Evolutionary conservation across 208 protist genomes (phyloP).

Genomic region (Leptomonas pyrrhocoris): DNA sequence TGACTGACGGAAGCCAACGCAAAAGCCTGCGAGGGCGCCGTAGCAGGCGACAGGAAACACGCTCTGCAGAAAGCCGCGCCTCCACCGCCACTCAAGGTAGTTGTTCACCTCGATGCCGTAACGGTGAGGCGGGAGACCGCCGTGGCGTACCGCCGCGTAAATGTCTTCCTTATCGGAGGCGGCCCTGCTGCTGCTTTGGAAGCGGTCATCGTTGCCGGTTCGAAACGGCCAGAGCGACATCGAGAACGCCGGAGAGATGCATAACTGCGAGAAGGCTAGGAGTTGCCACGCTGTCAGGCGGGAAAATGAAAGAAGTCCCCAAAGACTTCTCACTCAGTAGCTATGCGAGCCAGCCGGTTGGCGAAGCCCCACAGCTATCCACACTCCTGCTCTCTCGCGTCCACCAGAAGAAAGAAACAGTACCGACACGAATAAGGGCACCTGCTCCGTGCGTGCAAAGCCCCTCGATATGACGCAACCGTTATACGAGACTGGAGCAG

Average conservation of each 20-base stretch:
- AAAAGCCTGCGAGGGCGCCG: slow-evolving; percentile 57
- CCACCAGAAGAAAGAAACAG: no score
- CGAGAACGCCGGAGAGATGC: background rate
- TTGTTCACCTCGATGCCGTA: slow-evolving; percentile 70
- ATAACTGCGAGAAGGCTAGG: background rate
- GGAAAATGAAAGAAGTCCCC: background rate
- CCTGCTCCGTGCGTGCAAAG: no score
- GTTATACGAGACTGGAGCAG: no score
- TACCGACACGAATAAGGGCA: no score
- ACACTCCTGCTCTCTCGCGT: no score
- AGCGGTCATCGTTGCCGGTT: slow-evolving; percentile 87
- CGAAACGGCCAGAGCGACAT: slow-evolving; percentile 89
- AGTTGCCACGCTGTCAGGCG: background rate
- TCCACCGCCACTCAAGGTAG: slow-evolving; percentile 87
- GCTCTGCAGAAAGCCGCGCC: slow-evolving; percentile 74
- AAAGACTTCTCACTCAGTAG: no score
- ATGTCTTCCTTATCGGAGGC: slow-evolving; percentile 40
- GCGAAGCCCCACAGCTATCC: no score
- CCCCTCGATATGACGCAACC: no score
- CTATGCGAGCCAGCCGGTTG: no score
- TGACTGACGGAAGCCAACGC: slow-evolving; percentile 75
- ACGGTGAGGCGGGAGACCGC: slow-evolving; percentile 58
- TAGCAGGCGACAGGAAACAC: slow-evolving; percentile 82
- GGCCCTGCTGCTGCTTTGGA: slow-evolving; percentile 41
- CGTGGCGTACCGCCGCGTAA: slow-evolving; percentile 67